Conservation (phyloP, 2,329 filamentous ascomycete species). For the Fusarium sp. region DNA sequence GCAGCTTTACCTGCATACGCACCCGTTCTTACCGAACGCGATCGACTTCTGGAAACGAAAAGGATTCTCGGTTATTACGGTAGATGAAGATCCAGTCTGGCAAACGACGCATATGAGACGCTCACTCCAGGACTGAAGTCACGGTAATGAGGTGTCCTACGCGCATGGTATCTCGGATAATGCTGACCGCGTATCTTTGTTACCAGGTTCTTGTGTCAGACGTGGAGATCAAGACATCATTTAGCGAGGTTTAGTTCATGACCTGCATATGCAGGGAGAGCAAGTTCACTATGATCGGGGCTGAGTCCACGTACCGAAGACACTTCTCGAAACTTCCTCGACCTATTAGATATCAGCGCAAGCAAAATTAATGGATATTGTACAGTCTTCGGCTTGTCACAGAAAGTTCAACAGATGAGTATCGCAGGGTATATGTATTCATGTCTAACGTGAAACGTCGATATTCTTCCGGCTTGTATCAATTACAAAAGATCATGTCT, state of each 20-base stretch:
- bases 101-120: slow-evolving; percentile 44
- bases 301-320: not conserved
- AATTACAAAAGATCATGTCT: not conserved
- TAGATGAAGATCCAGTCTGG: slow-evolving; percentile 43
- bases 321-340: not conserved
- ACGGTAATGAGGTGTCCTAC: not conserved
- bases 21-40: slow-evolving; percentile 42
- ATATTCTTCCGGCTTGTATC: not conserved
- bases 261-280: not conserved
- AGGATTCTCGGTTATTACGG: slow-evolving; percentile 28
- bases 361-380: not conserved
- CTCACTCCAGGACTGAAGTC: not conserved
- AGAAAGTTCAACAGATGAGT: not conserved
- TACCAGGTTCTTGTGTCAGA: not conserved
- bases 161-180: not conserved
- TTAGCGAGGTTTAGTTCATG: not conserved
- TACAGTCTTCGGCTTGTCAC: not conserved
- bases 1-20: slow-evolving; percentile 43
- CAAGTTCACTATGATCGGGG: not conserved
- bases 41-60: slow-evolving; percentile 41
- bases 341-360: not conserved
- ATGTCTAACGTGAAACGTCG: not conserved
- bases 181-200: not conserved
- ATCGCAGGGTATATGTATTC: not conserved
- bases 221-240: not conserved